Percentiles rank a stretch among this genome's conserved stretches.
Conservation (phyloP, 805 yeast genomes). For the Saccharomycopsis fermentans region DNA sequence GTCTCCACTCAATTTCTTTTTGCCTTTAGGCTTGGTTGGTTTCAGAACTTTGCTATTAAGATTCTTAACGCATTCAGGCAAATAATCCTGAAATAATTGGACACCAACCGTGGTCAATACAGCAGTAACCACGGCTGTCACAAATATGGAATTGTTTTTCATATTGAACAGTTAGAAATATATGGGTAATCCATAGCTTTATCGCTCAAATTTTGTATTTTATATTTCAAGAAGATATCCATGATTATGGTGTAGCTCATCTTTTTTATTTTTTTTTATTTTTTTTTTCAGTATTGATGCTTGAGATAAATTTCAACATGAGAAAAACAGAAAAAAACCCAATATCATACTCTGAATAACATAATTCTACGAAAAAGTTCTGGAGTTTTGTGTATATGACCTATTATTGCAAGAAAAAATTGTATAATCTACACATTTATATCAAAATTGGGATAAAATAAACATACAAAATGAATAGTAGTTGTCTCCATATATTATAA, state of each 20-base stretch:
- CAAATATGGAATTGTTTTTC: not conserved
- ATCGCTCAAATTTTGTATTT: too few species aligned
- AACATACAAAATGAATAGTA: too few species aligned
- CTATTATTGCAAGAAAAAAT: too few species aligned
- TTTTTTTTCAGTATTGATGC: not conserved
- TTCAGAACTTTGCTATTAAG: not conserved
- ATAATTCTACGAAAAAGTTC: too few species aligned
- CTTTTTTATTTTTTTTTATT: not conserved
- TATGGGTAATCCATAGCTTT: too few species aligned
- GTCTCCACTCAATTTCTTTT: not conserved
- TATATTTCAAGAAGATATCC: too few species aligned
- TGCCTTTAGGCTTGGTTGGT: not conserved
- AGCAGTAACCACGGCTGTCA: constrained; percentile 9
- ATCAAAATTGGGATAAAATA: too few species aligned
- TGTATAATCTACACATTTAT: too few species aligned
- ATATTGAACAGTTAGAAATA: too few species aligned
- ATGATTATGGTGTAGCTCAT: too few species aligned
- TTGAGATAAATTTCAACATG: not conserved
- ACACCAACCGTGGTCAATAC: not conserved
- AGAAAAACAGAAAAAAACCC: not conserved
- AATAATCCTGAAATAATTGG: constrained; percentile 4
- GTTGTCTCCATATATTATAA: not conserved
- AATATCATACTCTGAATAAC: too few species aligned
- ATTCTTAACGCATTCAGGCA: not conserved
- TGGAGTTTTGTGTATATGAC: too few species aligned